Evolutionary conservation across 352 stramenopile genomes (phyloP).

Genomic region (Thraustochytrium sp.): DNA sequence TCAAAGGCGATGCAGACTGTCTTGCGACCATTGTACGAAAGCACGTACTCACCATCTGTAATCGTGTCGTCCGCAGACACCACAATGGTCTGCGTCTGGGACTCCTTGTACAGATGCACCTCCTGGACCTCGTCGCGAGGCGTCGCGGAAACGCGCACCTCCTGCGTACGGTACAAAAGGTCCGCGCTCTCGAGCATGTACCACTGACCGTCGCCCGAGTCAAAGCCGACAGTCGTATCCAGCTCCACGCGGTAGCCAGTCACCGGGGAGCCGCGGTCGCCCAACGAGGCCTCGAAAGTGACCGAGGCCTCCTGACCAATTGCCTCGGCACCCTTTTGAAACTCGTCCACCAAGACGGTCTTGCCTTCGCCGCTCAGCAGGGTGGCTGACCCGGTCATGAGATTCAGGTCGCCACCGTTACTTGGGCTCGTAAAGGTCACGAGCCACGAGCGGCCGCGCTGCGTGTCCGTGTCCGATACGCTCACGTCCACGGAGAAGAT

Average conservation of each 20-base stretch:
- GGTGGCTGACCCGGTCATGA: conserved; percentile 54
- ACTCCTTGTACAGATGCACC: background rate
- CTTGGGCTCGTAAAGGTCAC: conserved; percentile 67
- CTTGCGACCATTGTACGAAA: conserved; percentile 28
- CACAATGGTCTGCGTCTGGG: background rate
- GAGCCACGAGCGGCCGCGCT: conserved; percentile 65
- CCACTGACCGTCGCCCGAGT: conserved; percentile 52
- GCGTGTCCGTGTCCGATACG: conserved; percentile 55
- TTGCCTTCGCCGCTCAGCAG: conserved; percentile 19
- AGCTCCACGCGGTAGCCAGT: conserved; percentile 87
- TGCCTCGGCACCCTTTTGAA: conserved; percentile 52
- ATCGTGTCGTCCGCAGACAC: background rate
- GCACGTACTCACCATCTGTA: background rate
- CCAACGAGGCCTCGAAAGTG: conserved; percentile 54
- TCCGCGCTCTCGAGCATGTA: background rate
- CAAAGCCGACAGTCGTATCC: conserved; percentile 70
- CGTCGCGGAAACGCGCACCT: background rate
- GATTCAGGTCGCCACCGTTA: conserved; percentile 62
- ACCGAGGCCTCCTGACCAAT: conserved; percentile 66
- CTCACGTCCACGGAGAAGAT: conserved; percentile 64
- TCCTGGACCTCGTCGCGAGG: conserved; percentile 19
- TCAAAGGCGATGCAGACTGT: background rate
- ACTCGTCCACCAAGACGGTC: background rate
- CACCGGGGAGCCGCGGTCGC: conserved; percentile 65
- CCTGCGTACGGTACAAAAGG: conserved; percentile 17